These are phyloP conservation scores for Funneliformis geosporum DNA, from an alignment of 192 early-diverging fungal genomes.

Conservation along the genomic window DNA sequence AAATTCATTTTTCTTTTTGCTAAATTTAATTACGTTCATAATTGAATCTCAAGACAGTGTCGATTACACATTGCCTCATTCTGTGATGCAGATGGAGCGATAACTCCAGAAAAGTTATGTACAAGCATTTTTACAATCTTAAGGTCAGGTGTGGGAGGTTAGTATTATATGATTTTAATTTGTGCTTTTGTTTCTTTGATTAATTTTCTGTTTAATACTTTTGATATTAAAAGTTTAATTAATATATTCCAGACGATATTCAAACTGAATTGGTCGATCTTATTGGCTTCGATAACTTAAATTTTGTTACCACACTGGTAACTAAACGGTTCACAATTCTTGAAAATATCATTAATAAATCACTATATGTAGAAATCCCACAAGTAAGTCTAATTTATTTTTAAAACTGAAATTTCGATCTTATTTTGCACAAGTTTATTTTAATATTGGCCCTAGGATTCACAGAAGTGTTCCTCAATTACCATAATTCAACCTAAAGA, in stretches of 20 bases:
- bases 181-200: neutral
- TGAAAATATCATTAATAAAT: slow-evolving; percentile 57
- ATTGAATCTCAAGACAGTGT: slow-evolving; percentile 50
- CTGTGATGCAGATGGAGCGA: slow-evolving; percentile 40
- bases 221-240: too few species aligned
- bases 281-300: slow-evolving; percentile 72
- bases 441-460: slow-evolving; percentile 34
- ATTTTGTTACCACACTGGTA: slow-evolving; percentile 64
- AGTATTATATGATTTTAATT: slow-evolving; percentile 1
- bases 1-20: neutral
- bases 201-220: neutral
- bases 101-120: slow-evolving; percentile 61
- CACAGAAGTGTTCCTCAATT: neutral
- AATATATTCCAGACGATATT: slow-evolving; percentile 51
- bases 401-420: slow-evolving; percentile 31
- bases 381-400: neutral
- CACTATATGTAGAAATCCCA: neutral
- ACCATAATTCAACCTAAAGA: neutral
- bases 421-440: neutral
- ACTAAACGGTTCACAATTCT: slow-evolving; percentile 61
- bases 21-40: slow-evolving; percentile 1
- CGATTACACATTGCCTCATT: slow-evolving; percentile 46
- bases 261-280: slow-evolving; percentile 69
- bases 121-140: slow-evolving; percentile 72
- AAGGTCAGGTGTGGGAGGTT: slow-evolving; percentile 57